Conservation (phyloP, 2,329 filamentous ascomycete species). For the Trichoderma breve region DNA sequence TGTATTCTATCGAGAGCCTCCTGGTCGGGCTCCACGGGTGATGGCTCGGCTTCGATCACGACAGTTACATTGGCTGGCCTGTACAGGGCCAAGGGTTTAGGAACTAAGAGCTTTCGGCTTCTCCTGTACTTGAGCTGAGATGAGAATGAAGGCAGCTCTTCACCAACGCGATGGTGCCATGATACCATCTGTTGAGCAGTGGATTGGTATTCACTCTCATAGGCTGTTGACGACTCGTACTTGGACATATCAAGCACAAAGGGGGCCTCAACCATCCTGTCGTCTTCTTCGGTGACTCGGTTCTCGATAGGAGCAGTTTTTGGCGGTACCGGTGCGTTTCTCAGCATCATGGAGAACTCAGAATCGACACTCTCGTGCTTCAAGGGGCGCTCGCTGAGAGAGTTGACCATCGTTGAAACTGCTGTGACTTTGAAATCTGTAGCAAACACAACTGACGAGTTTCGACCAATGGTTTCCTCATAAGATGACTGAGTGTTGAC, state of each 20-base stretch:
- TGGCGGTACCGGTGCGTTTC: background rate
- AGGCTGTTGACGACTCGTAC: constrained; percentile 12
- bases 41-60: constrained; percentile 48
- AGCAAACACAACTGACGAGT: constrained; percentile 50
- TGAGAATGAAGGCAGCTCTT: constrained; percentile 59
- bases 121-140: constrained; percentile 45
- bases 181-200: constrained; percentile 22
- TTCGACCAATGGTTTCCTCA: constrained; percentile 42
- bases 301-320: background rate
- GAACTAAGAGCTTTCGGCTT: constrained; percentile 54
- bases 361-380: background rate
- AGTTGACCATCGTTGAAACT: background rate
- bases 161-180: constrained; percentile 59
- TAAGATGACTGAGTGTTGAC: constrained; percentile 21
- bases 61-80: constrained; percentile 42
- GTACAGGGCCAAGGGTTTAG: constrained; percentile 53
- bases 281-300: constrained; percentile 29
- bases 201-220: constrained; percentile 15
- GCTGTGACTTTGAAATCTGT: background rate
- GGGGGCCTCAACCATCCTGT: constrained; percentile 32
- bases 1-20: constrained; percentile 51
- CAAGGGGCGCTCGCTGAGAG: constrained; percentile 22
- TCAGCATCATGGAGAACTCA: constrained; percentile 8
- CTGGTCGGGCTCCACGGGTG: constrained; percentile 52
- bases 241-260: constrained; percentile 43